Base-by-base conservation (phyloP, 2,329 filamentous ascomycete species). In the Arthrocladium fulminans region DNA sequence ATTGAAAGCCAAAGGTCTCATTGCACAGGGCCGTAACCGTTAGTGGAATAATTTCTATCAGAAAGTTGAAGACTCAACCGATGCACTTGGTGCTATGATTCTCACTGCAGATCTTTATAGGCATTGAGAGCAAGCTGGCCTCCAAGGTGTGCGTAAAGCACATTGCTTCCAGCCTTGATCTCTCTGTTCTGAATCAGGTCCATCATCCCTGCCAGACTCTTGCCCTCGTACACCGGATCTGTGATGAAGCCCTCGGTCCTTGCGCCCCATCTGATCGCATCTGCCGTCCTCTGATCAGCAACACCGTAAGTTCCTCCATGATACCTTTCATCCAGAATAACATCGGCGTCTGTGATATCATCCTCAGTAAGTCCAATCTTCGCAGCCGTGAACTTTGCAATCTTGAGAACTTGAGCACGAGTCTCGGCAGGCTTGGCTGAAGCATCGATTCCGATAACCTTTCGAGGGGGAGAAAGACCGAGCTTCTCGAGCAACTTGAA, bases 171-270 rank as follows among this genome's bases (percentile, higher is more conserved):
- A 0, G 73, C 73, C 2, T 65, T 63, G 50, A 86, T 79, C 61
- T 81, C 77, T 0, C 76, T 81, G 44, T 74, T 43, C 12, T 13
- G n/a, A 5, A 85, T 77, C 68, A 86, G 66, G 60, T 81, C 80
- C 56, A 86, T 77, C 80, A 86, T 74, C 0, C 83, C 83, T 3
- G 81, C 81, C 62, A 87, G 66, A 56, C 79, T 84, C 74, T 87
- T 87, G 1, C 84, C 84, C 66, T 86, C 83, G 59, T 87, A 87
- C 1, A 87, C 83, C 0, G 83, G 83, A 60, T 87, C 83, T 0
- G 82, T 86, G 53, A 87, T 83, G 57, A 87, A 81, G 0, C 76
- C 83, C 67, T 87, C 84, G 1, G 78, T 84, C 50, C 69, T 63
- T 0, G 83, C 83, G 3, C 79, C 80, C 59, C 84, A 80, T 62